Evolutionary conservation across 805 yeast species (phyloP), one percentile per base, ranked within the genome.

Genomic region (Candida suzukii): DNA sequence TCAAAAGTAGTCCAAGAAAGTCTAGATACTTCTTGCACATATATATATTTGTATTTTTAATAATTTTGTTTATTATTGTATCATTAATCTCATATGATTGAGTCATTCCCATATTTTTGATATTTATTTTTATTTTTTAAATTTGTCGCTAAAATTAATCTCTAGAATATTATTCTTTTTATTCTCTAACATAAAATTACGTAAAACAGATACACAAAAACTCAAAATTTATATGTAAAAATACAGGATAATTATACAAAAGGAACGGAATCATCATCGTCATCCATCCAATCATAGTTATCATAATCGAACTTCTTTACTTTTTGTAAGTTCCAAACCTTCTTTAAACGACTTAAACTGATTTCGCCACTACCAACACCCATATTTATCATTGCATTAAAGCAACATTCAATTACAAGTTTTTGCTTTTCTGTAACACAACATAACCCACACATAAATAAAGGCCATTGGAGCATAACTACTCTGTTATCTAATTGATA

Each of bases 381-480:
- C 28, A 62, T 46, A 11, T 47, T 53, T 30, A 62, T 57, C 41
- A 62, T 41, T 1, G 64, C 60, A 39, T 58, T 52, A 47, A 64
- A 62, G 36, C 63, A 60, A 29, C 64, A 57, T 32, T 63, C 67
- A 29, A 63, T 54, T 10, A 61, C 46, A 13, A 57, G 42, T 37
- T 61, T 64, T 30, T 61, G 61, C 30, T 47, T 46, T 3, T 62
- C 54, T 11, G 42, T 43, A 19, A 54, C 44, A 37, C 63, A 53
- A 45, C 66, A 62, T 18, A 63, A 44, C 1, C 67, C 67, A 43
- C 64, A 59, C 8, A 61, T 52, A 21, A 56, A 55, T 24, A 64
- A 44, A 2, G 67, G 66, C 67, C 67, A 64, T 37, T 60, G 67
- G 17, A 62, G 50, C 68, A 64, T 63, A 10, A 60, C 63, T 19